Conservation (phyloP, 805 yeast species). For the Wickerhamomyces bisporus region DNA sequence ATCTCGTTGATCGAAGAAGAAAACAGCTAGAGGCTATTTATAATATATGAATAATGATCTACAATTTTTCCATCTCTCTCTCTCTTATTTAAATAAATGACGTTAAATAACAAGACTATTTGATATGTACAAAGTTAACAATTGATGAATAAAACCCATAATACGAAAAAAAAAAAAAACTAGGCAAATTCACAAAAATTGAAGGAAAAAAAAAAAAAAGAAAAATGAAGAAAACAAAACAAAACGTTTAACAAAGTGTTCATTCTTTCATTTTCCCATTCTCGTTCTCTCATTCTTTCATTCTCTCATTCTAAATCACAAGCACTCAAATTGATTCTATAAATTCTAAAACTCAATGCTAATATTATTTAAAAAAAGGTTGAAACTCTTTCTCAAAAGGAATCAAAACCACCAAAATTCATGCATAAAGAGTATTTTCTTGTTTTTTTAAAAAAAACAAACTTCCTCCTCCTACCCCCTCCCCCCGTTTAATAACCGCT, state of each 20-base stretch:
- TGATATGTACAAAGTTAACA: constrained; percentile 1
- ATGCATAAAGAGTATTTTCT: neutral
- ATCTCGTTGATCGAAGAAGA: constrained; percentile 15
- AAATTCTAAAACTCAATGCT: neutral
- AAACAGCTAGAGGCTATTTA: constrained; percentile 11
- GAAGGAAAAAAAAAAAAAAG: neutral
- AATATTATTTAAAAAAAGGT: too few relatives aligned
- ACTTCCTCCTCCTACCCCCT: neutral
- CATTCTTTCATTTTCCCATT: too few relatives aligned
- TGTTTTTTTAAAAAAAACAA: neutral
- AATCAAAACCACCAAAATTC: neutral
- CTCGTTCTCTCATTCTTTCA: too few relatives aligned
- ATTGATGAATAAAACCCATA: neutral
- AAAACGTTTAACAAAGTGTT: neutral
- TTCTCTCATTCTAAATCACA: too few relatives aligned
- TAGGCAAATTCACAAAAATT: too few relatives aligned
- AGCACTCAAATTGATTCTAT: neutral
- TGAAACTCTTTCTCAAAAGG: neutral
- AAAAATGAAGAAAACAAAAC: neutral
- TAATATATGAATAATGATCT: constrained; percentile 1
- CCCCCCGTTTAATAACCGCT: too few relatives aligned
- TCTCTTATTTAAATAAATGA: neutral
- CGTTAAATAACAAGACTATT: constrained; percentile 2
- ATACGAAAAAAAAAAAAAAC: neutral
- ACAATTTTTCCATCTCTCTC: neutral